Percentiles rank a stretch among this genome's conserved stretches.
phyloP scores from a whole-genome alignment of 495 filamentous ascomycete genomes.

The Aspergillus asperescens region DNA sequence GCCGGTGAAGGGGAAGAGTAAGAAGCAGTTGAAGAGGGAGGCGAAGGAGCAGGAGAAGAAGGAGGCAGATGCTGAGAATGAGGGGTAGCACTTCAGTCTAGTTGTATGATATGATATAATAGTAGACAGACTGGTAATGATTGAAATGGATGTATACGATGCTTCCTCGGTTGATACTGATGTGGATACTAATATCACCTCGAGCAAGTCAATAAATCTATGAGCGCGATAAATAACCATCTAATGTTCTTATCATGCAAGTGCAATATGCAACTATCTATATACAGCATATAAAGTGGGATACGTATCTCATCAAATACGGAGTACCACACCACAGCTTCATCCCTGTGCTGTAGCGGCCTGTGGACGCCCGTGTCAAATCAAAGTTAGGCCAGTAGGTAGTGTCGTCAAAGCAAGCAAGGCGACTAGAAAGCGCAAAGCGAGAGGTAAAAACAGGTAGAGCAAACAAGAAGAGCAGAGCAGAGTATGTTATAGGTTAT shows the following conservation, averaged over 20 bases:
- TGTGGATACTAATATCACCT: too few relatives aligned
- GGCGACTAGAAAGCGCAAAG: too few relatives aligned
- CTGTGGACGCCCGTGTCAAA: too few relatives aligned
- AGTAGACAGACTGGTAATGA: too few relatives aligned
- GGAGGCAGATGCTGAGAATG: neutral
- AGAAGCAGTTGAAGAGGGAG: constrained; percentile 49
- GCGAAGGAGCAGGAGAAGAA: constrained; percentile 43
- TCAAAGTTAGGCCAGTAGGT: too few relatives aligned
- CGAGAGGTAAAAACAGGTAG: neutral
- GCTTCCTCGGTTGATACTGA: too few relatives aligned
- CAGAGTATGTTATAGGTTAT: constrained; percentile 41
- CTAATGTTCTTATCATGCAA: constrained; percentile 1
- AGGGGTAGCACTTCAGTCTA: neutral
- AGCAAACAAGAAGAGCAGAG: constrained; percentile 5
- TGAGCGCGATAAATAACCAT: neutral
- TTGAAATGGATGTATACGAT: too few relatives aligned
- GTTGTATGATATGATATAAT: too few relatives aligned
- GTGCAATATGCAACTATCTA: constrained; percentile 14
- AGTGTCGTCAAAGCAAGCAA: too few relatives aligned
- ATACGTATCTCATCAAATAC: constrained; percentile 6
- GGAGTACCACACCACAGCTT: neutral
- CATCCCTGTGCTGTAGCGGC: neutral
- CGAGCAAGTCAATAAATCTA: neutral
- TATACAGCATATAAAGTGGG: constrained; percentile 12
- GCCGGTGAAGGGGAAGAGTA: constrained; percentile 35